These are phyloP conservation scores for Coemansia sp. DNA, from an alignment of 192 early-diverging fungal genomes.

Conservation along the genomic window DNA sequence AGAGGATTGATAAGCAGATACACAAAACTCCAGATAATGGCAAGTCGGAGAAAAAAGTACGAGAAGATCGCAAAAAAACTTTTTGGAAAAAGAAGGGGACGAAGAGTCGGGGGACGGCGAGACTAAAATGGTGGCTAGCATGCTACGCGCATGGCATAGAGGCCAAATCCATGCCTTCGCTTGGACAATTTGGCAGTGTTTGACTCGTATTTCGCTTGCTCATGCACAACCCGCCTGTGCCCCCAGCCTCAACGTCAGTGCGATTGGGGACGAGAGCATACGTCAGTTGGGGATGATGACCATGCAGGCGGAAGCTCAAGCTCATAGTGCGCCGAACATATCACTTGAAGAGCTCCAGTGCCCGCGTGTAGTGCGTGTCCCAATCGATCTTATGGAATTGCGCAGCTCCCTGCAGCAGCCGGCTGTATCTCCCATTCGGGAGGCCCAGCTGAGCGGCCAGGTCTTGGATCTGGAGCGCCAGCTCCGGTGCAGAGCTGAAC, in stretches of 20 bases:
- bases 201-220: not conserved
- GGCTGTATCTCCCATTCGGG: conserved; percentile 18
- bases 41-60: conserved; percentile 2
- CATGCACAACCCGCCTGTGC: not conserved
- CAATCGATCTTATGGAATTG: conserved; percentile 39
- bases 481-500: conserved; percentile 58
- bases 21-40: not conserved
- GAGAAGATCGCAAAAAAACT: conserved; percentile 3
- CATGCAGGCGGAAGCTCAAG: not conserved
- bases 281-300: not conserved
- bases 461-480: conserved; percentile 60
- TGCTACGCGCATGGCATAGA: not conserved
- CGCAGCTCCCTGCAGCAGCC: conserved; percentile 39
- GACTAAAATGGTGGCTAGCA: not conserved
- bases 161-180: not conserved
- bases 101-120: not conserved
- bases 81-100: not conserved
- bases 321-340: not conserved
- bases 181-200: not conserved
- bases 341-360: conserved; percentile 23
- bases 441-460: conserved; percentile 26
- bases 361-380: conserved; percentile 36
- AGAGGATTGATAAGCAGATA: not conserved
- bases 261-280: not conserved
- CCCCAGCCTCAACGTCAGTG: not conserved